phyloP scores from a whole-genome alignment of 2,329 filamentous ascomycete species.

The Zymoseptoria ardabiliae region DNA sequence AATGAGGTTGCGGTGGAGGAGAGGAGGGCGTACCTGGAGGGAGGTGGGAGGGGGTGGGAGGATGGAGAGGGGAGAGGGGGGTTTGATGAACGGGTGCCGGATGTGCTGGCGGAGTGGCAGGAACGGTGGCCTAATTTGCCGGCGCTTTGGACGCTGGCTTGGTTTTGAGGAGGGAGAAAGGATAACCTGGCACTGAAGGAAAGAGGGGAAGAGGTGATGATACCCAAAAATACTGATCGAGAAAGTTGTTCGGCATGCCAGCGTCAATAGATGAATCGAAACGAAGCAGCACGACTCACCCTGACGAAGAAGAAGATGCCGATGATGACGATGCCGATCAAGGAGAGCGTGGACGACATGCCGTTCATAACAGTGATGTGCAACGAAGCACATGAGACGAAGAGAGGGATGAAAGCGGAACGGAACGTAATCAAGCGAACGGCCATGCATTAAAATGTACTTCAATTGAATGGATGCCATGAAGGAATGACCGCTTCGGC shows the following conservation, averaged over 20 bases:
- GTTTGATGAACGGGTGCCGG: conserved; percentile 90
- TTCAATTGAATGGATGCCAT: background rate
- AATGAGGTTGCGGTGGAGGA: conserved; percentile 77
- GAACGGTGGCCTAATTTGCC: conserved; percentile 88
- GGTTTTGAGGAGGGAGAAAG: conserved; percentile 56
- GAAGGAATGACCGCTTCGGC: background rate
- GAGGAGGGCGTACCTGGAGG: conserved; percentile 65
- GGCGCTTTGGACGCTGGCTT: conserved; percentile 87
- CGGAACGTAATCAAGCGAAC: background rate
- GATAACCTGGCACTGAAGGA: too few species aligned
- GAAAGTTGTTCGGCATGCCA: too few species aligned
- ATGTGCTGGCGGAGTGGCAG: conserved; percentile 88
- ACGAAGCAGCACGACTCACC: too few species aligned
- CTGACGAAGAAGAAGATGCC: too few species aligned
- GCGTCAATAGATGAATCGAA: too few species aligned
- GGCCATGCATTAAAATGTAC: background rate
- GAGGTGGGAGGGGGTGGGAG: conserved; percentile 57
- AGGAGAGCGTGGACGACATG: too few species aligned
- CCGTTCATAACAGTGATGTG: too few species aligned
- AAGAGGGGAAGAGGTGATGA: background rate
- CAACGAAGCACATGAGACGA: too few species aligned
- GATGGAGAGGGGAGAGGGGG: conserved; percentile 60
- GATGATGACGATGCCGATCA: too few species aligned
- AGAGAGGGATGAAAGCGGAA: too few species aligned
- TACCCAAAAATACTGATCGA: too few species aligned